phyloP scores from a whole-genome alignment of 2,329 filamentous ascomycete genomes.

The Colletotrichum sansevieriae region DNA sequence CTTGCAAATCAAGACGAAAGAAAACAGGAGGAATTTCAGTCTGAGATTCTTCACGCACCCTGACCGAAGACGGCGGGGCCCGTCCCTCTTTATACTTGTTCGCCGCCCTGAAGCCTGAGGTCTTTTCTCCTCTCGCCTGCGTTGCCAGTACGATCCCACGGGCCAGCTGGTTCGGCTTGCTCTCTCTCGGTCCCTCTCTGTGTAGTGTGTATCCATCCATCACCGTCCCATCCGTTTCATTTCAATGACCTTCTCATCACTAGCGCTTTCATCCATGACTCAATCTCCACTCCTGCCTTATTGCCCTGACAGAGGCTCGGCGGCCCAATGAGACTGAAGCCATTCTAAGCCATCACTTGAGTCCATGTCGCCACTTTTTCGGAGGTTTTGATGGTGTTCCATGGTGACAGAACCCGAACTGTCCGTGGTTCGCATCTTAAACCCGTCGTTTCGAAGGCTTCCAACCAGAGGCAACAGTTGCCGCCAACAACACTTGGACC shows the following conservation, averaged over 20 bases:
- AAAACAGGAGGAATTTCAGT: slow-evolving; percentile 29
- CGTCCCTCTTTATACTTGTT: slow-evolving; percentile 39
- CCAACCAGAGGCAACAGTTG: slow-evolving; percentile 21
- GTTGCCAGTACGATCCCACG: slow-evolving; percentile 39
- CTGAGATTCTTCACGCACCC: slow-evolving; percentile 12
- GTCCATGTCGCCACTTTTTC: not conserved
- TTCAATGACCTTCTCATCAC: slow-evolving; percentile 8
- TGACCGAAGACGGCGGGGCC: slow-evolving; percentile 40
- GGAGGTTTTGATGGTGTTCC: not conserved
- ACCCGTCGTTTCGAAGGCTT: not conserved
- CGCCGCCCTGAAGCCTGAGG: slow-evolving; percentile 34
- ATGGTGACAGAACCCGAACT: slow-evolving; percentile 16
- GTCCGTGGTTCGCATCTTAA: slow-evolving; percentile 2
- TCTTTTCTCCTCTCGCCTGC: slow-evolving; percentile 34
- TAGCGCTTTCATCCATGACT: slow-evolving; percentile 33
- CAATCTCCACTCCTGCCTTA: slow-evolving; percentile 11
- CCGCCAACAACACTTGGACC: not conserved
- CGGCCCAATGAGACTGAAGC: slow-evolving; percentile 24
- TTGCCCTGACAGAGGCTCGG: not conserved
- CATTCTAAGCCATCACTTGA: slow-evolving; percentile 4
- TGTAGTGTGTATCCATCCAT: slow-evolving; percentile 3
- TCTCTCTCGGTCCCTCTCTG: slow-evolving; percentile 4
- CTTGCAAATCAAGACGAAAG: slow-evolving; percentile 25
- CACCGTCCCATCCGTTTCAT: slow-evolving; percentile 17
- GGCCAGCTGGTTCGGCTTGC: not conserved